Base-by-base conservation (phyloP, 495 filamentous ascomycete species). In the Podospora australis region DNA sequence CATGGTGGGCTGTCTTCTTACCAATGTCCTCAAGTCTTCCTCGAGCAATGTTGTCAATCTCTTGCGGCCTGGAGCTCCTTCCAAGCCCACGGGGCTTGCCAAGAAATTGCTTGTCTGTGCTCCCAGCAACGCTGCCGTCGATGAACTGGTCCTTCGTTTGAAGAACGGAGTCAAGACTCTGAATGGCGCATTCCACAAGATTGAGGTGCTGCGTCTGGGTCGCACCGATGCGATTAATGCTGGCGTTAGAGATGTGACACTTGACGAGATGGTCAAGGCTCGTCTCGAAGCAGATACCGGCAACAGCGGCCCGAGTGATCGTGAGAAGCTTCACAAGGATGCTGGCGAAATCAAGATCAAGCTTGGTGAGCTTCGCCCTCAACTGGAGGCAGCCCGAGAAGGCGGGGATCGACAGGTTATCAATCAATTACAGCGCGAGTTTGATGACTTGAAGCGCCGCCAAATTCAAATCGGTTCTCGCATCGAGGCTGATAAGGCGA, bases 91-190 rank as follows among this genome's bases (percentile, higher is more conserved):
- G 22, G 55, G 57, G 6, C 49, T 60, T 3, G 28, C 75, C 1
- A 95, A 90, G 68, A 98, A 97, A 62, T 74, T 98, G 19, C 77
- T 98, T 25, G 84, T 98, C 19, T 98, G 92, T 56, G 92, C 92
- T 20, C 92, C 92, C 20, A 95, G 88, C 74, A 98, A 98, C 63
- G 92, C 92, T 4, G 92, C 92, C 20, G 92, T 97, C 2, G 92
- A 98, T 62, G 92, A 98, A 65, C 67, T 98, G 44, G 92, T 98
- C 11, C 81, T 96, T 64, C 82, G 92, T 67, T 80, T 98, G 56
- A 96, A 92, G 68, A 70, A 83, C 40, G 92, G 92, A 3, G 77
- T 97, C 38, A 95, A 83, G 58, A 90, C 87, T 0, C 69, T 78
- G 43, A 78, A 78, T 34, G 94, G 94, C 0, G 71, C 79, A 11